Evolutionary conservation across 805 yeast genomes (phyloP), one percentile per base, ranked within the genome.

Genomic region (Phaffomyces thermotolerans): DNA sequence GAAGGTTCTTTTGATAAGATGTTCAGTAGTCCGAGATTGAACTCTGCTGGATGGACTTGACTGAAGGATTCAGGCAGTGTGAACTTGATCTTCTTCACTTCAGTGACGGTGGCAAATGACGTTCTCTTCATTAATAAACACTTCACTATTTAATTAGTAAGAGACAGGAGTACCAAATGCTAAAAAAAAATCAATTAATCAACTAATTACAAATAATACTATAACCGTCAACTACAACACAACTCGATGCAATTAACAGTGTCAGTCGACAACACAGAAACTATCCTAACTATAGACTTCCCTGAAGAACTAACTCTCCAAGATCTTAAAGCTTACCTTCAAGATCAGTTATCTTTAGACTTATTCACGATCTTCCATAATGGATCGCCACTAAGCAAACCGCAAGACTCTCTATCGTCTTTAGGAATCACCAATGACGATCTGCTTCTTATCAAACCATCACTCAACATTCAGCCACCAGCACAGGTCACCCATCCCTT

Each of bases 321-420:
- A 13, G 96, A 89, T 58, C 72, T 90, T 51, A 71, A 76, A 46
- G 95, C 91, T 0, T 78, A 82, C 50, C 57, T 89, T 4, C 53
- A 58, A 0, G 53, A 63, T 14, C 84, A 82, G 55, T 60, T 43
- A 1, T 15, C 29, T 5, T 6, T 43, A 1, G 25, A 27, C 8
- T 39, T 36, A 10, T 43, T 43, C 32, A 27, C 87, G 38, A 57
- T 67, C 20, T 67, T 67, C 14, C 41, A 29, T 23, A 34, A 34
- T 34, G 37, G 41, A 34, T 40, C 27, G 42, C 37, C 46, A 34
- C 46, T 43, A 6, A 40, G 7, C 13, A 20, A 30, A 14, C 25
- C 30, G 20, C 27, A 34, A 18, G 37, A 40, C 12, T 29, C 40
- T 3, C 10, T 43, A 5, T 12, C 24, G 2, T 14, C 36, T 8